Evolutionary conservation across 2,329 filamentous ascomycete species (phyloP).

Genomic region (Fusarium falciforme): DNA sequence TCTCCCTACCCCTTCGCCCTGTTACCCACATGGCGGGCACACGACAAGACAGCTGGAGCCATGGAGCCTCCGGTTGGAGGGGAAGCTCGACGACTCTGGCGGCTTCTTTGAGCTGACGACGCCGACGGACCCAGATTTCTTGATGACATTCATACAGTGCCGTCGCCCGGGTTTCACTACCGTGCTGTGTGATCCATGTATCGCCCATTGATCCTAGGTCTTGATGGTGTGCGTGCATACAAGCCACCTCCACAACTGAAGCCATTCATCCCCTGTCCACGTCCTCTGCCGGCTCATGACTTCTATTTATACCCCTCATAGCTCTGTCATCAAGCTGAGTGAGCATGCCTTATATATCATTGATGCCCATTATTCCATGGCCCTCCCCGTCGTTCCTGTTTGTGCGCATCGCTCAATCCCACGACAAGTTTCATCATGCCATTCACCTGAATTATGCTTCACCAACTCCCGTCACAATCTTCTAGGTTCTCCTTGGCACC

Average conservation of each 20-base stretch:
- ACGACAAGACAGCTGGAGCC: background rate
- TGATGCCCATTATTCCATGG: background rate
- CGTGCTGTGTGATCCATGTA: background rate
- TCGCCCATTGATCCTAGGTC: background rate
- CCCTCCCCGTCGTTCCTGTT: background rate
- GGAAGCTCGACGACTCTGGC: background rate
- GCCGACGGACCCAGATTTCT: constrained; percentile 21
- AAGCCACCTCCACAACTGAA: background rate
- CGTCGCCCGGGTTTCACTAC: constrained; percentile 6
- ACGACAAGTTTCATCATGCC: constrained; percentile 5
- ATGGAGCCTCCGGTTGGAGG: background rate
- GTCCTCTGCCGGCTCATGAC: background rate
- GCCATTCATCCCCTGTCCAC: background rate
- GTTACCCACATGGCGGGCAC: constrained; percentile 5
- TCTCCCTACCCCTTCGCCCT: background rate
- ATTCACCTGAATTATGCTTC: constrained; percentile 1
- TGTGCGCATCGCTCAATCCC: background rate
- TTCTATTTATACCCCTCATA: constrained; percentile 3
- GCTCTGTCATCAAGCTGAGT: background rate
- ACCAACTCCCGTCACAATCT: background rate
- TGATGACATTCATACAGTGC: constrained; percentile 3
- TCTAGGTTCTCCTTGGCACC: background rate
- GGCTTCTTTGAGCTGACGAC: constrained; percentile 28
- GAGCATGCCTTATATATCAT: background rate
- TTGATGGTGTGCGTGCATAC: background rate